phyloP scores from a whole-genome alignment of 495 filamentous ascomycete species.

The Aspergillus heteromorphus region DNA sequence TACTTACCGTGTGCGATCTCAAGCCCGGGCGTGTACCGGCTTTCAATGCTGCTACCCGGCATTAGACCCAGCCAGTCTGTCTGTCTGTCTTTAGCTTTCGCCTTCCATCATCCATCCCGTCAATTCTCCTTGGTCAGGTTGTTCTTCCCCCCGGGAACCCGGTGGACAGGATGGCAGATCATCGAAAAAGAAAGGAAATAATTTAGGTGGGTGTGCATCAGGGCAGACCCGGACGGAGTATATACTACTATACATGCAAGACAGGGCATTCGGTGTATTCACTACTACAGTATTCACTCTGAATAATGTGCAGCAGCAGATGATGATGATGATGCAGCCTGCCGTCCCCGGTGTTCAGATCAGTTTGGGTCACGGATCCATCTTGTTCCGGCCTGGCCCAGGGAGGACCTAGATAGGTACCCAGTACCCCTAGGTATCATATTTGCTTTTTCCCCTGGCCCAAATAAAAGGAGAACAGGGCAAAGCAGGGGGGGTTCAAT shows the following conservation, averaged over 20 bases:
- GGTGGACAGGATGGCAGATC: not conserved
- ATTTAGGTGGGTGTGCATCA: not conserved
- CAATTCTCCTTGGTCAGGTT: not conserved
- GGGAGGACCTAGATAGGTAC: no score
- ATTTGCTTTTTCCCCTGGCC: not conserved
- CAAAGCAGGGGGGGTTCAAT: not conserved
- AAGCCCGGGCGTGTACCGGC: not conserved
- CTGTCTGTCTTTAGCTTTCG: no score
- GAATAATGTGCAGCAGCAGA: not conserved
- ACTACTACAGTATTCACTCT: no score
- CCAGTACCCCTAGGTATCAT: no score
- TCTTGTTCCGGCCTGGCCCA: not conserved
- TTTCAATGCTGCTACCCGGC: conserved; percentile 11
- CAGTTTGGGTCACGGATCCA: not conserved
- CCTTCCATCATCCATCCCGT: not conserved
- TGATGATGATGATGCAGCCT: conserved; percentile 8
- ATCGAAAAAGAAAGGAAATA: conserved; percentile 8
- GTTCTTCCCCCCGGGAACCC: not conserved
- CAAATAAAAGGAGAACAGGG: not conserved
- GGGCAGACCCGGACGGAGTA: not conserved
- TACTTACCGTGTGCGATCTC: conserved; percentile 14
- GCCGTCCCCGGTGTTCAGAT: conserved; percentile 10
- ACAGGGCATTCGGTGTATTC: conserved; percentile 8
- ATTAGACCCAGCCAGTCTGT: no score
- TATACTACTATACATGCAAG: no score